These are phyloP conservation scores for Pseudogymnoascus sp. DNA, from an alignment of 2,329 filamentous ascomycete genomes.

Conservation along the genomic window DNA sequence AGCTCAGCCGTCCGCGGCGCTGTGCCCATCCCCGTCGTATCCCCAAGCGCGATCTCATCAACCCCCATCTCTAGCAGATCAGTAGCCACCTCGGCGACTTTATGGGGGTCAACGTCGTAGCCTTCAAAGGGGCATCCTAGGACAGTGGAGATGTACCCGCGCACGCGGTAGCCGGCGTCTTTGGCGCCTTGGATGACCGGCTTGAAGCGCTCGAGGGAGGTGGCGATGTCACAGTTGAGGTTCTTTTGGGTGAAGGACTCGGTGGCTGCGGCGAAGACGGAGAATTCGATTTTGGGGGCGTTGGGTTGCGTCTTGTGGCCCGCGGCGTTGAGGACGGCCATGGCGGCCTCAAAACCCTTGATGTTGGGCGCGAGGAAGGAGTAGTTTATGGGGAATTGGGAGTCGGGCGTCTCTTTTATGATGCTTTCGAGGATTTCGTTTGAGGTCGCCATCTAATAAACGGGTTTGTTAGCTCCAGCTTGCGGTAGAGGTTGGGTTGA, in stretches of 20 bases:
- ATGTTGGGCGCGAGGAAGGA: constrained; percentile 74
- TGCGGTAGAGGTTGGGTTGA: background rate
- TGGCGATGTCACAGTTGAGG: constrained; percentile 70
- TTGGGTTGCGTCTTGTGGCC: constrained; percentile 15
- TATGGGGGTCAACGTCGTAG: constrained; percentile 52
- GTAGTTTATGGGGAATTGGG: constrained; percentile 55
- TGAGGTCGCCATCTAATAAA: constrained; percentile 65
- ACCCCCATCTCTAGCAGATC: constrained; percentile 76
- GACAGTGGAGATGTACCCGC: constrained; percentile 74
- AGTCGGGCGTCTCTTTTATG: constrained; percentile 46
- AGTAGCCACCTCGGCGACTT: constrained; percentile 57
- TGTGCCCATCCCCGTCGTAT: constrained; percentile 87
- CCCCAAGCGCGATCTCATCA: constrained; percentile 82
- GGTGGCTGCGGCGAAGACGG: constrained; percentile 74
- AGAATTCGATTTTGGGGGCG: constrained; percentile 53
- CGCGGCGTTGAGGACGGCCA: constrained; percentile 37
- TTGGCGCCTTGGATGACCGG: constrained; percentile 64
- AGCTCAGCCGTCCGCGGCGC: constrained; percentile 59
- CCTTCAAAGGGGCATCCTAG: constrained; percentile 72
- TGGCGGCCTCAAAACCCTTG: constrained; percentile 61
- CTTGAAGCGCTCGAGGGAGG: constrained; percentile 61
- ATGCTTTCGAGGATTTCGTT: constrained; percentile 64
- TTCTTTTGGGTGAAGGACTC: constrained; percentile 75
- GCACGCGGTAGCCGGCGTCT: constrained; percentile 54
- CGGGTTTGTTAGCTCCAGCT: background rate